A percentile compares a stretch with the other conserved stretches of the same genome.
These are phyloP conservation scores for Pichia sporocuriosa DNA, from an alignment of 805 yeast species.

Conservation along the genomic window DNA sequence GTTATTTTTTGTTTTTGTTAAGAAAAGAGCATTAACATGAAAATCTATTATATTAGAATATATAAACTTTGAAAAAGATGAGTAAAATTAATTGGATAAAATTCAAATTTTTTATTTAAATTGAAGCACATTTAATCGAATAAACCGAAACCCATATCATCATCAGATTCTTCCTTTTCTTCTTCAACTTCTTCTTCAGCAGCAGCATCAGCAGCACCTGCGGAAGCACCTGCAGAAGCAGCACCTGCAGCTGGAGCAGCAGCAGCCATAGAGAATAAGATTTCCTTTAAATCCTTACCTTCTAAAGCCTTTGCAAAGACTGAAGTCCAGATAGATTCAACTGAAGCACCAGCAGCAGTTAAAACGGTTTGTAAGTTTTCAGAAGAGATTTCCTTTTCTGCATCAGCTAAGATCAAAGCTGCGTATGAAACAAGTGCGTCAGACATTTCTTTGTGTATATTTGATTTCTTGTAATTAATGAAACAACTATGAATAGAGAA, in stretches of 20 bases:
- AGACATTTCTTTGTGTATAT: conserved; percentile 55
- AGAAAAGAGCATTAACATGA: conserved; percentile 9
- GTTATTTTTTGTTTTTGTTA: conserved; percentile 4
- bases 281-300: conserved; percentile 78
- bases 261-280: conserved; percentile 53
- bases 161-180: conserved; percentile 53
- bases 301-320: conserved; percentile 82
- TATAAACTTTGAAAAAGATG: conserved; percentile 6
- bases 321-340: conserved; percentile 81
- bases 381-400: conserved; percentile 82
- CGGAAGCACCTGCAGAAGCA: conserved; percentile 54
- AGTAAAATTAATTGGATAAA: background rate
- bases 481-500: too few species aligned
- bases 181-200: conserved; percentile 53
- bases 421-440: conserved; percentile 96
- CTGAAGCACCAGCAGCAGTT: conserved; percentile 76
- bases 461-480: too few species aligned
- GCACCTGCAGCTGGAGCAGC: conserved; percentile 71
- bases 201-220: conserved; percentile 57
- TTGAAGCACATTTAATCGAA: conserved; percentile 55
- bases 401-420: conserved; percentile 96
- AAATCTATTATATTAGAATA: conserved; percentile 9
- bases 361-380: conserved; percentile 76
- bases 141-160: conserved; percentile 93
- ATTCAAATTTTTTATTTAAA: background rate